Percentiles rank a stretch among this genome's conserved stretches.
These are phyloP conservation scores for Tuber microsphaerosporum DNA, from an alignment of 495 filamentous ascomycete species.

Conservation along the genomic window DNA sequence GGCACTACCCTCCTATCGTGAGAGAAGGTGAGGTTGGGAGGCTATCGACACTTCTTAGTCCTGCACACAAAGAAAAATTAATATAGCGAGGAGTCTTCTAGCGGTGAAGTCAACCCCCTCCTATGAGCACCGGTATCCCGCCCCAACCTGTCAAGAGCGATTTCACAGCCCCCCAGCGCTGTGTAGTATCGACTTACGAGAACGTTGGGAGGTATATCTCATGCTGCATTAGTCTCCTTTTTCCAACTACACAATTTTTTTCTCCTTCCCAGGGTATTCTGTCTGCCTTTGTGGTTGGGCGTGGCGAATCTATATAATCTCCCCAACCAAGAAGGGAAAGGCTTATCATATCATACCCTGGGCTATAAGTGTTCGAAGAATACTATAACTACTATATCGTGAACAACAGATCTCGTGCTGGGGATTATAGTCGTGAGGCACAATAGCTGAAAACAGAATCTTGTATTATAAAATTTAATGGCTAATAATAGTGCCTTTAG, in stretches of 20 bases:
- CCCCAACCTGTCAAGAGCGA: not conserved
- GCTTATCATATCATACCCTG: not conserved
- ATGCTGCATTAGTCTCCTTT: not conserved
- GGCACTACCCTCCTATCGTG: too few species aligned
- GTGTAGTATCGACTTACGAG: not conserved
- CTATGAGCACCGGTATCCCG: not conserved
- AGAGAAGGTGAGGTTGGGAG: too few species aligned
- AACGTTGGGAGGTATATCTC: not conserved
- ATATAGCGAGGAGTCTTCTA: too few species aligned
- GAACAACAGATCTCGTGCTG: too few species aligned
- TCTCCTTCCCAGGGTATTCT: not conserved
- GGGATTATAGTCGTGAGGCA: too few species aligned
- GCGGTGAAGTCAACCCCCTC: too few species aligned
- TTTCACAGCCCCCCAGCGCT: not conserved
- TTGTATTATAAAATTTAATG: too few species aligned
- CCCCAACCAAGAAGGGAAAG: too few species aligned
- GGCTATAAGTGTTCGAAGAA: not conserved
- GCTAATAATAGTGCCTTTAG: too few species aligned
- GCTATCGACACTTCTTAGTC: too few species aligned
- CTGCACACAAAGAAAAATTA: too few species aligned
- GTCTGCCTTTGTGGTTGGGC: not conserved
- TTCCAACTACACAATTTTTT: not conserved
- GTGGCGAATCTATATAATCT: not conserved
- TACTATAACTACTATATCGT: not conserved
- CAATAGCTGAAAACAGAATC: too few species aligned